These are phyloP conservation scores for Pseudogymnoascus sp. DNA, from an alignment of 2,329 filamentous ascomycete species.

Conservation along the genomic window DNA sequence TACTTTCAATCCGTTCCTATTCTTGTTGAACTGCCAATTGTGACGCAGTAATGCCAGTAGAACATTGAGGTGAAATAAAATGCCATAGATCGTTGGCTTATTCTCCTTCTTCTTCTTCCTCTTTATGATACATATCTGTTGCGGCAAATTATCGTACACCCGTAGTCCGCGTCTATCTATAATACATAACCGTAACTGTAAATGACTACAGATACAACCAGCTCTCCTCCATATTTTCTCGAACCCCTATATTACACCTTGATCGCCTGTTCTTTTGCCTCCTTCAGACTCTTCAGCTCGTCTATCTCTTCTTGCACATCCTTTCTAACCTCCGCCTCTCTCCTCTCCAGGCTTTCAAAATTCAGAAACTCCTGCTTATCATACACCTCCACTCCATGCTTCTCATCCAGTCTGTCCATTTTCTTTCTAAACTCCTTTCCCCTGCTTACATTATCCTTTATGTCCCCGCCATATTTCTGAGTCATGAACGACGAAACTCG, in stretches of 20 bases:
- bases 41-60: background rate
- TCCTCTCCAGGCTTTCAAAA: constrained; percentile 4
- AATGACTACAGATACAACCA: background rate
- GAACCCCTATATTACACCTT: background rate
- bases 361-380: constrained; percentile 27
- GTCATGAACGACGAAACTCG: constrained; percentile 13
- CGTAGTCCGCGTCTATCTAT: constrained; percentile 2
- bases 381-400: constrained; percentile 38
- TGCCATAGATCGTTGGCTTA: background rate
- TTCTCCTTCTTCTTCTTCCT: background rate
- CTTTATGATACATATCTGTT: background rate
- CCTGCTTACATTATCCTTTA: constrained; percentile 39
- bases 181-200: background rate
- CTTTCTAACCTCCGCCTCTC: background rate
- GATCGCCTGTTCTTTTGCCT: background rate
- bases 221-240: background rate
- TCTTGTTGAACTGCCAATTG: background rate
- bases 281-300: constrained; percentile 11
- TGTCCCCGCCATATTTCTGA: constrained; percentile 22
- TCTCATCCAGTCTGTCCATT: constrained; percentile 44
- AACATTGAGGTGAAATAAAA: background rate
- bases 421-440: constrained; percentile 51
- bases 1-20: background rate
- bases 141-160: constrained; percentile 3
- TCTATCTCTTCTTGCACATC: constrained; percentile 11